phyloP scores from a whole-genome alignment of 805 yeast species.

The Lachancea kluyveri region DNA sequence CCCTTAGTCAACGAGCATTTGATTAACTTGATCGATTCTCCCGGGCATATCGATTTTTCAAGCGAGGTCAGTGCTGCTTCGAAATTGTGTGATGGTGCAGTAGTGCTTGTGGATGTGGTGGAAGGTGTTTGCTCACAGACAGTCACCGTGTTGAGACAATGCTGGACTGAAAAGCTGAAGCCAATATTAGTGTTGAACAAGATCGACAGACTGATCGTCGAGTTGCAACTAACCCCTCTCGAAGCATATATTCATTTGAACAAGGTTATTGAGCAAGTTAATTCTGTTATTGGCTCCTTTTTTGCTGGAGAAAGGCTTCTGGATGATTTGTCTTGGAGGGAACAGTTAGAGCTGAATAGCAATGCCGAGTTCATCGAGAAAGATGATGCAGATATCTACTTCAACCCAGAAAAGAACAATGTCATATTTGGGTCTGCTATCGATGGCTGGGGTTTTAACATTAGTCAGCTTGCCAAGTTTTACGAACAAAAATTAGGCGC shows the following conservation, averaged over 20 bases:
- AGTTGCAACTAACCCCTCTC: conserved; percentile 69
- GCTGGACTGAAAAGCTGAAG: conserved; percentile 88
- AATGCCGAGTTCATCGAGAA: conserved; percentile 58
- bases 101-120: conserved; percentile 90
- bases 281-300: conserved; percentile 89
- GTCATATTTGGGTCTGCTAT: conserved; percentile 87
- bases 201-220: conserved; percentile 78
- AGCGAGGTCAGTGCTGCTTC: conserved; percentile 96
- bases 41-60: conserved; percentile 98
- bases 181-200: conserved; percentile 88
- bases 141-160: conserved; percentile 86
- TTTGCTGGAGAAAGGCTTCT: conserved; percentile 90
- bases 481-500: conserved; percentile 82
- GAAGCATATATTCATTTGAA: conserved; percentile 83
- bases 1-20: conserved; percentile 66
- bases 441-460: conserved; percentile 97
- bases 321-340: conserved; percentile 75
- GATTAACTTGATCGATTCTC: conserved; percentile 91
- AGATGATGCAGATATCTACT: conserved; percentile 77
- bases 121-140: conserved; percentile 99
- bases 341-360: conserved; percentile 43
- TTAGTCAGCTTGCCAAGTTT: conserved; percentile 81
- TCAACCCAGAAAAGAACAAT: conserved; percentile 80
- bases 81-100: conserved; percentile 93
- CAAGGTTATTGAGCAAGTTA: conserved; percentile 84